These are phyloP conservation scores for Parastagonospora avenae DNA, from an alignment of 2,329 filamentous ascomycete genomes.

Conservation along the genomic window DNA sequence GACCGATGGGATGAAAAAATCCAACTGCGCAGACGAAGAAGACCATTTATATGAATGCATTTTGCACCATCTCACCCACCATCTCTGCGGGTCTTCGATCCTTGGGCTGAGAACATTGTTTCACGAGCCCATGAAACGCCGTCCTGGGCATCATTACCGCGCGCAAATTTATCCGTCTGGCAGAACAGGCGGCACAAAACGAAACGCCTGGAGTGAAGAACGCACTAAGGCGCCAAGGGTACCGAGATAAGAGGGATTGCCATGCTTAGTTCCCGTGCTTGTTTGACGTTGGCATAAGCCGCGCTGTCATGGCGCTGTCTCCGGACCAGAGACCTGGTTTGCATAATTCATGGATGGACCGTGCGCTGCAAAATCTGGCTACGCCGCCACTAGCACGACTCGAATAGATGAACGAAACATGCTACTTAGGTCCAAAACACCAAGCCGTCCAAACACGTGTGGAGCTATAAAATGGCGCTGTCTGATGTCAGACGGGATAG, in stretches of 20 bases:
- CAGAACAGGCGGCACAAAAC: not conserved
- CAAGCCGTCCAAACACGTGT: not conserved
- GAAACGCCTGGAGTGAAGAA: not conserved
- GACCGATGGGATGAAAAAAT: not conserved
- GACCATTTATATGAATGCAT: slow-evolving; percentile 8
- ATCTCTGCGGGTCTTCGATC: not conserved
- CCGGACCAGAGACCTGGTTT: slow-evolving; percentile 2
- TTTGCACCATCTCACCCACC: not conserved
- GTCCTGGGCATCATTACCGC: slow-evolving; percentile 30
- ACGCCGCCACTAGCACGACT: not conserved
- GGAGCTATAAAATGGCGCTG: not conserved
- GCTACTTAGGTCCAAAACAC: not conserved
- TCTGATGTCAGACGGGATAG: not conserved
- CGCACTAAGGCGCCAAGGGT: not conserved
- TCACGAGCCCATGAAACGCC: slow-evolving; percentile 24
- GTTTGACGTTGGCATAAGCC: not conserved
- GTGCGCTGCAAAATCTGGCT: slow-evolving; percentile 1
- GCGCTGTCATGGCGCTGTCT: slow-evolving; percentile 1
- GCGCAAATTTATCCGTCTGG: not conserved
- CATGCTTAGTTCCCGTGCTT: slow-evolving; percentile 4
- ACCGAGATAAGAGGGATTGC: not conserved
- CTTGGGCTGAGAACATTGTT: slow-evolving; percentile 14
- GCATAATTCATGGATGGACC: slow-evolving; percentile 9
- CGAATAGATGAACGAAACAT: slow-evolving; percentile 8
- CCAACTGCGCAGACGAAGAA: not conserved